These are phyloP conservation scores for Magnolia kwangsiensis DNA, from an alignment of 164 flowering plant species.

Conservation along the genomic window DNA sequence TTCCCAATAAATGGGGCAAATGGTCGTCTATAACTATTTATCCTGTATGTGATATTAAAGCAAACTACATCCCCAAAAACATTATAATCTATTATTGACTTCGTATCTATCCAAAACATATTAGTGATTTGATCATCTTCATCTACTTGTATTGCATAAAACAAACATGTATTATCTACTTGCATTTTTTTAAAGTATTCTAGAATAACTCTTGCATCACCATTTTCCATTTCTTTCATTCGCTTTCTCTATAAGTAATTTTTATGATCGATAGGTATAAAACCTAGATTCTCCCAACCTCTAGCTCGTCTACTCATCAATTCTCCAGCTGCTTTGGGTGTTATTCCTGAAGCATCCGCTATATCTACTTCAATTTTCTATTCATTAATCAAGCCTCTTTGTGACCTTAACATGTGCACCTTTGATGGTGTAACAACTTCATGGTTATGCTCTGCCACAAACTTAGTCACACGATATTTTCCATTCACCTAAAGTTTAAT, in stretches of 20 bases:
- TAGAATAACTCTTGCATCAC: background rate
- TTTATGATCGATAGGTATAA: constrained; percentile 5
- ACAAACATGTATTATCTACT: constrained; percentile 7
- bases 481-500: constrained; percentile 37
- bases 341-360: background rate
- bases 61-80: constrained; percentile 12
- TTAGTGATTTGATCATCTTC: constrained; percentile 7
- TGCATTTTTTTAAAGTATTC: constrained; percentile 3
- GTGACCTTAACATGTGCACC: constrained; percentile 65
- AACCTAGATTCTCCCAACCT: background rate
- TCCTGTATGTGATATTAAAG: constrained; percentile 11
- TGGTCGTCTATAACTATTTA: background rate
- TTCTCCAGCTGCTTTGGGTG: background rate
- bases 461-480: constrained; percentile 68
- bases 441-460: constrained; percentile 73
- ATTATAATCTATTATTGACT: background rate
- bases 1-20: constrained; percentile 12
- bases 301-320: background rate
- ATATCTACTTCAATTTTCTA: background rate
- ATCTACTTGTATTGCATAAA: constrained; percentile 5
- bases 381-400: constrained; percentile 45
- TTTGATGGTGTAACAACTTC: no score
- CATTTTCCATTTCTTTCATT: constrained; percentile 3
- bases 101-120: constrained; percentile 11
- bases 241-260: background rate